Conservation (phyloP, 1,139 yeast genomes). For the Lodderomyces beijingensis region DNA sequence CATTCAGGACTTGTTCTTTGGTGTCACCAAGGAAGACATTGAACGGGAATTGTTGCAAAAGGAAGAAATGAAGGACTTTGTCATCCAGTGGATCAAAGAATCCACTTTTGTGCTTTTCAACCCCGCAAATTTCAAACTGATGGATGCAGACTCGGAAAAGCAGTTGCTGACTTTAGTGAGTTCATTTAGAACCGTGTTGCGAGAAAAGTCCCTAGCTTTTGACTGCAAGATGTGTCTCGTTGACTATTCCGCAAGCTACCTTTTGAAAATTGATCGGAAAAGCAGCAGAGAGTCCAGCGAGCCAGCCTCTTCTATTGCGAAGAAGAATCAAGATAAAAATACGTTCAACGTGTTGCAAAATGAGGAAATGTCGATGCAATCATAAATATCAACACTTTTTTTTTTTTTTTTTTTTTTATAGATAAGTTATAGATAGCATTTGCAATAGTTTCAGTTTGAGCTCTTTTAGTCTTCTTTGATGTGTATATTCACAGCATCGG, state of each 20-base stretch:
- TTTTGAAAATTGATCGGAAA: constrained; percentile 28
- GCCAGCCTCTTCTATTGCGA: constrained; percentile 1
- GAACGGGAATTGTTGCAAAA: constrained; percentile 19
- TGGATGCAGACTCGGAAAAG: constrained; percentile 28
- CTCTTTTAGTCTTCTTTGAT: no score
- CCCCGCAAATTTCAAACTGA: constrained; percentile 14
- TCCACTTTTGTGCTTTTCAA: constrained; percentile 44
- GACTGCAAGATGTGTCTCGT: constrained; percentile 44
- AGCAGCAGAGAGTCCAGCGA: not conserved
- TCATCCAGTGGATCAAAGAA: constrained; percentile 37
- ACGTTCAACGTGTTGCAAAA: constrained; percentile 15
- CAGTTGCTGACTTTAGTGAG: constrained; percentile 30
- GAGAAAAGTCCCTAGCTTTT: constrained; percentile 43
- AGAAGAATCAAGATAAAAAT: constrained; percentile 10
- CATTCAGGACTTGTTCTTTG: constrained; percentile 51
- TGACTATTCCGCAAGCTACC: constrained; percentile 21
- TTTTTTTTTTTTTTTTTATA: not conserved
- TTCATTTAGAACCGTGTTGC: constrained; percentile 25
- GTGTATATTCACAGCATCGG: no score
- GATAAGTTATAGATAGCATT: no score
- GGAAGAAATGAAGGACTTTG: constrained; percentile 12
- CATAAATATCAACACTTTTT: not conserved
- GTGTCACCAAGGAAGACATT: constrained; percentile 43
- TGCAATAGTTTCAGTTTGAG: no score
- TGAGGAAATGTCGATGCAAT: constrained; percentile 8